Evolutionary conservation across 2,329 filamentous ascomycete genomes (phyloP).

Genomic region (Calonectria hongkongensis): DNA sequence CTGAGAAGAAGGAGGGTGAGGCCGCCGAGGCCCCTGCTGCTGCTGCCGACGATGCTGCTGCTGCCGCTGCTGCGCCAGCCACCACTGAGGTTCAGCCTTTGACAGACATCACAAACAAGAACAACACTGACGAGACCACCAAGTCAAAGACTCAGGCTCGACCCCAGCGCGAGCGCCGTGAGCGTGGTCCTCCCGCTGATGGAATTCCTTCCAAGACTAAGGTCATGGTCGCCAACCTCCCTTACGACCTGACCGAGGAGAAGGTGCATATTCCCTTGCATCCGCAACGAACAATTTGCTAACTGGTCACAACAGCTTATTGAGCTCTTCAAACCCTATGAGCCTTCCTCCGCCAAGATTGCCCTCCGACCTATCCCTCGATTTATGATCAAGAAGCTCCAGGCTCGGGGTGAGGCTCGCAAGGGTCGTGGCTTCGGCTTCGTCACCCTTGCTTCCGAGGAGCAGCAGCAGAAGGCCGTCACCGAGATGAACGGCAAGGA

Average conservation of each 20-base stretch:
- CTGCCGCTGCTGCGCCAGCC: constrained; percentile 65
- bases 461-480: constrained; percentile 97
- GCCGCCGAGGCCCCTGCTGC: constrained; percentile 58
- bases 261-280: constrained; percentile 77
- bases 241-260: constrained; percentile 98
- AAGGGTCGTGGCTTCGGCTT: constrained; percentile 99
- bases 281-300: constrained; percentile 40
- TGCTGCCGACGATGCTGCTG: constrained; percentile 67
- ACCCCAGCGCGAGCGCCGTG: constrained; percentile 76
- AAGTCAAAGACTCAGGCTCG: constrained; percentile 75
- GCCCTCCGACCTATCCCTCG: constrained; percentile 98
- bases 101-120: constrained; percentile 77
- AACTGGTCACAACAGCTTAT: constrained; percentile 80
- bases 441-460: constrained; percentile 95
- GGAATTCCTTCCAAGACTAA: constrained; percentile 99
- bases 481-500: constrained; percentile 99
- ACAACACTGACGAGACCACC: constrained; percentile 74
- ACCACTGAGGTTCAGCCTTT: constrained; percentile 74
- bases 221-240: constrained; percentile 99
- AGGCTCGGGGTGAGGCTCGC: constrained; percentile 96
- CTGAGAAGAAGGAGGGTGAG: constrained; percentile 70
- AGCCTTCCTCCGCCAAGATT: constrained; percentile 97
- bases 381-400: constrained; percentile 99
- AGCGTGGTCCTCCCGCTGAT: constrained; percentile 97
- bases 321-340: constrained; percentile 95